Conservation (phyloP, 441 rosid genomes). For the Lepidium campestre region DNA sequence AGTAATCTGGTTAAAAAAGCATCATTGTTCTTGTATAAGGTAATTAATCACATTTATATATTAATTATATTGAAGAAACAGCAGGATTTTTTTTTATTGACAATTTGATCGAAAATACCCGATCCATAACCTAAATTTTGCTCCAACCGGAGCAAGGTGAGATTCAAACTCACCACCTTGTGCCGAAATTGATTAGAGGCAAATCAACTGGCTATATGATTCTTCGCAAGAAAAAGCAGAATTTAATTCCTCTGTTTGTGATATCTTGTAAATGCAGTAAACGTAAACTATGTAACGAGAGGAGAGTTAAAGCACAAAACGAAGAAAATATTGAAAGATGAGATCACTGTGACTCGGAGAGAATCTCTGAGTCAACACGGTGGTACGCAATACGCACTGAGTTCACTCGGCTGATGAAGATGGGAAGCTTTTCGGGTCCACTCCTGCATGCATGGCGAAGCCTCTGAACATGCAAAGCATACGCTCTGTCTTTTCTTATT, state of each 20-base stretch:
- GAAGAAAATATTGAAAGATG: neutral
- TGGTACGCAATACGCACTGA: neutral
- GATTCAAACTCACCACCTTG: too few species aligned
- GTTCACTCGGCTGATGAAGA: constrained; percentile 20
- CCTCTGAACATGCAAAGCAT: constrained; percentile 24
- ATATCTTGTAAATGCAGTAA: neutral
- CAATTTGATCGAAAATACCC: too few species aligned
- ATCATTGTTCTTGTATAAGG: neutral
- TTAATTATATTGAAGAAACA: neutral
- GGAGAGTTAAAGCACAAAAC: neutral
- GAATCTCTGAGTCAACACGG: constrained; percentile 24
- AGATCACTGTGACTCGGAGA: constrained; percentile 7
- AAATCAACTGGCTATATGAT: too few species aligned
- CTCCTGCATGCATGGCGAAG: constrained; percentile 24
- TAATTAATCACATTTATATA: neutral
- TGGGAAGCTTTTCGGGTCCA: constrained; percentile 19
- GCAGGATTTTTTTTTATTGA: too few species aligned
- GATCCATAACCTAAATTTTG: too few species aligned
- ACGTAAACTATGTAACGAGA: neutral
- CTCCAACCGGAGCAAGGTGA: too few species aligned
- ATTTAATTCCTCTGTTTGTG: constrained; percentile 20
- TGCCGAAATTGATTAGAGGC: too few species aligned
- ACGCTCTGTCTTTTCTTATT: constrained; percentile 17
- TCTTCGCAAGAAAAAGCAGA: neutral
- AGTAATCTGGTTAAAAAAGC: neutral